Base-by-base conservation (phyloP, 768 basidiomycete genomes). In the Fibroporia radiculosa region DNA sequence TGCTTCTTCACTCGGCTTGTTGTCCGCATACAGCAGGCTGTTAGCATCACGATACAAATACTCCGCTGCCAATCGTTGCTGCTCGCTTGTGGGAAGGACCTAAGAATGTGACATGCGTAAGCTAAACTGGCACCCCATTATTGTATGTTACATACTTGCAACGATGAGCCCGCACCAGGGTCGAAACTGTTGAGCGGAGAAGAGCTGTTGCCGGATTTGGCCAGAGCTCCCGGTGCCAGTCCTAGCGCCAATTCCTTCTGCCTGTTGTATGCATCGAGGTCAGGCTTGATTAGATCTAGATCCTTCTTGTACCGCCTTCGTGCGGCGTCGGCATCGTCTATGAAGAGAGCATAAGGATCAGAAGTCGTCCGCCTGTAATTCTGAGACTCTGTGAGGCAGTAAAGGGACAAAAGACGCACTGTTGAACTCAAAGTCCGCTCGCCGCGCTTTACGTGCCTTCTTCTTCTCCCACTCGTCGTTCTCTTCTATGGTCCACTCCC, bases 381-480 rank as follows among this genome's bases (percentile, higher is more conserved):
- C 13, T 39, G 27, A 40, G 42, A 23, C 7, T 23, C 16, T n/a
- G 28, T 16, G 22, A 19, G 24, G 14, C 44, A 39, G 41, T 44
- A 20, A 18, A 38, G 11, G 13, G 38, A 32, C 27, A 49, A 16
- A 14, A 6, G 19, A 70, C 86, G 39, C 47, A 93, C 95, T 89
- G 60, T 95, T 86, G 60, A 96, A 98, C 62, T 86, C 82, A 52
- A 82, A 90, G 64, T 95, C 89, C 7, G 82, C 88, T 62, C 89
- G 74, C 62, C 91, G 73, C 51, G 76, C 78, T 66, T 93, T 97
- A 56, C 83, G 68, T 20, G 80, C 82, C 53, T 77, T 62, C 62
- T 93, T 91, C 72, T 86, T 87, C 69, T 96, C 93, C 96, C 96
- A 99, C 45, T 80, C 73, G 49, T 98, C 92, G 58, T 93, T 95